phyloP scores from a whole-genome alignment of 2,329 filamentous ascomycete species.

The Fusarium sp. region DNA sequence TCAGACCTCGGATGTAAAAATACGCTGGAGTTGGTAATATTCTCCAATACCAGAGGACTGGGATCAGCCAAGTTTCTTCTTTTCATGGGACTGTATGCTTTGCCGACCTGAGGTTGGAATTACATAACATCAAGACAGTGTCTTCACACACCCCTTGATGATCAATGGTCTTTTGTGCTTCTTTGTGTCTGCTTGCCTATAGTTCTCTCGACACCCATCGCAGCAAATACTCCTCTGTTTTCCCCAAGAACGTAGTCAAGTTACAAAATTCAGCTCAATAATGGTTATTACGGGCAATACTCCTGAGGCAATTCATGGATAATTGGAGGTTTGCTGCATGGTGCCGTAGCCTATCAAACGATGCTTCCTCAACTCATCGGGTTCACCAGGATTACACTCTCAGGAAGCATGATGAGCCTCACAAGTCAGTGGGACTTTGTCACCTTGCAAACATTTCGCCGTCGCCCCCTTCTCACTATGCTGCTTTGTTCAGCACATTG shows the following conservation, averaged over 20 bases:
- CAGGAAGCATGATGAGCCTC: neutral
- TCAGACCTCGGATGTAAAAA: slow-evolving; percentile 43
- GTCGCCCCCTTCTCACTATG: neutral
- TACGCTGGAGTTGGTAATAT: slow-evolving; percentile 34
- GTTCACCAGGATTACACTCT: no score
- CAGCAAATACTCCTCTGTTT: neutral
- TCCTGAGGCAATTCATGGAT: neutral
- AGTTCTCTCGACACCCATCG: neutral
- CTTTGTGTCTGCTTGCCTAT: neutral
- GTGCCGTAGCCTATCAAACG: no score
- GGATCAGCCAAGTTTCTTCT: slow-evolving; percentile 14
- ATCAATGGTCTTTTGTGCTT: neutral
- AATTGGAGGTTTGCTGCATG: no score
- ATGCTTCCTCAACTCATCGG: neutral
- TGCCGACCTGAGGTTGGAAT: neutral
- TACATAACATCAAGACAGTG: neutral
- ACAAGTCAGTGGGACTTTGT: neutral
- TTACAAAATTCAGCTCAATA: neutral
- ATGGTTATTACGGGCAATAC: neutral
- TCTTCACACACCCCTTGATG: neutral
- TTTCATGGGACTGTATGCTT: neutral
- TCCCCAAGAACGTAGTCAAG: neutral
- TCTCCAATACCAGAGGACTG: slow-evolving; percentile 21
- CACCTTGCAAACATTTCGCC: neutral
- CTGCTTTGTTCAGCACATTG: neutral